Conservation (phyloP, 2,329 filamentous ascomycete genomes). For the Aspergillus sergii region DNA sequence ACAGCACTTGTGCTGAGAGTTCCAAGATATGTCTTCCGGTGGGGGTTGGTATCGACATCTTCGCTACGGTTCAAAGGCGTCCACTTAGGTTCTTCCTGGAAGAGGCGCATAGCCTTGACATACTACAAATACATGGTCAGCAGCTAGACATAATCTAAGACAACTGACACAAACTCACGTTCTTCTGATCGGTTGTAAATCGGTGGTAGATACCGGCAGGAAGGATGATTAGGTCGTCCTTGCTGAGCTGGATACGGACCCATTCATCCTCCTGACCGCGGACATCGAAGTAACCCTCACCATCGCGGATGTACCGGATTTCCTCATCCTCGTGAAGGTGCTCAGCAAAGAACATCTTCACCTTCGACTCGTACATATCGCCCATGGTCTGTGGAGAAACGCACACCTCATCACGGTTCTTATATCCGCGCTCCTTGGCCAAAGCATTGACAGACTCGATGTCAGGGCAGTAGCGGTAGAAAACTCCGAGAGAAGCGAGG, state of each 20-base stretch:
- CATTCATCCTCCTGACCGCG: constrained; percentile 79
- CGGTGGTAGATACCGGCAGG: constrained; percentile 96
- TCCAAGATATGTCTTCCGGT: constrained; percentile 75
- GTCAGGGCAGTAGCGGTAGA: constrained; percentile 71
- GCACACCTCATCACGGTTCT: constrained; percentile 90
- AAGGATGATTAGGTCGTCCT: constrained; percentile 88
- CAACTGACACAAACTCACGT: constrained; percentile 62
- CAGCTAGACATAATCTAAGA: constrained; percentile 4
- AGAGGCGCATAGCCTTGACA: constrained; percentile 92
- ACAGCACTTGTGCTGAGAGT: constrained; percentile 27
- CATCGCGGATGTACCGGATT: constrained; percentile 90
- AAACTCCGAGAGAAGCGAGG: constrained; percentile 74
- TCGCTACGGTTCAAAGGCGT: constrained; percentile 81
- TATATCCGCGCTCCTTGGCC: constrained; percentile 77
- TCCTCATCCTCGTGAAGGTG: constrained; percentile 98
- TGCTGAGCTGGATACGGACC: constrained; percentile 82
- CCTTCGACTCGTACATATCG: constrained; percentile 85
- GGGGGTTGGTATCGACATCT: constrained; percentile 77
- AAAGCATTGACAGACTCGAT: constrained; percentile 72
- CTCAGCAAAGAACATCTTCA: constrained; percentile 91
- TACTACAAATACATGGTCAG: constrained; percentile 61
- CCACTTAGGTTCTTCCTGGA: constrained; percentile 99
- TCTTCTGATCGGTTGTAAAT: constrained; percentile 89
- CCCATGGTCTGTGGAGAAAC: constrained; percentile 87
- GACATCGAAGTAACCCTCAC: constrained; percentile 91